Evolutionary conservation across 1,284 basidiomycete species (phyloP).

Genomic region (Microbotryomycetes sp.): DNA sequence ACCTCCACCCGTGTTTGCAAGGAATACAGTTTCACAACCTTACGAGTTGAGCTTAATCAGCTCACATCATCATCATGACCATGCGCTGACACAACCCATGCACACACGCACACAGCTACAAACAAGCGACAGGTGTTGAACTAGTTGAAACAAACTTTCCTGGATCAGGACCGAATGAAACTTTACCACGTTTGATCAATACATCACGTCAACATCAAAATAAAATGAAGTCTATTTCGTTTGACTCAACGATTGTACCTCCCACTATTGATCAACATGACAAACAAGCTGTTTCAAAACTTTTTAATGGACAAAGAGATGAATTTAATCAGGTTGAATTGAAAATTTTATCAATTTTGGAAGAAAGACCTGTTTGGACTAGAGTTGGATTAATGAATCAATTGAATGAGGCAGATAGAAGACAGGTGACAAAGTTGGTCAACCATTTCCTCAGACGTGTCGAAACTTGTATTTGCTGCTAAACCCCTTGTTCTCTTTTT

Average conservation of each 20-base stretch:
- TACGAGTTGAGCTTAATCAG: no score
- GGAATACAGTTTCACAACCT: conserved; percentile 64
- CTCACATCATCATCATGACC: not conserved
- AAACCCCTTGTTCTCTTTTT: not conserved
- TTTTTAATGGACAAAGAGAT: not conserved
- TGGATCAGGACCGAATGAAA: conserved; percentile 60
- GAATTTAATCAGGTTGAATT: conserved; percentile 52
- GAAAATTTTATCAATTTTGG: conserved; percentile 52
- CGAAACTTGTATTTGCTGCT: not conserved
- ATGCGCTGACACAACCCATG: conserved; percentile 61
- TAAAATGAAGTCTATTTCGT: conserved; percentile 60
- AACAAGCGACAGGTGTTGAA: conserved; percentile 40
- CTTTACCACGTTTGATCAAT: conserved; percentile 57
- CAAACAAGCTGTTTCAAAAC: conserved; percentile 8
- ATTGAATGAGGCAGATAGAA: conserved; percentile 59
- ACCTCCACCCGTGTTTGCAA: conserved; percentile 75
- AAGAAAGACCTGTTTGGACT: conserved; percentile 79
- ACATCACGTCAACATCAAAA: conserved; percentile 69
- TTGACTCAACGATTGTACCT: conserved; percentile 54
- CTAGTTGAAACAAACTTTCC: conserved; percentile 33
- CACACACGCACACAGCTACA: conserved; percentile 65
- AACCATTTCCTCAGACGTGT: not conserved
- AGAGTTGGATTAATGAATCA: conserved; percentile 76
- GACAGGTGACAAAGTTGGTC: conserved; percentile 69
- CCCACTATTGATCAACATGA: conserved; percentile 6